A percentile compares a stretch with the other conserved stretches of the same genome.
Evolutionary conservation across 1,139 yeast genomes (phyloP).

Genomic region (Kurtzmaniella quercitrusa): DNA sequence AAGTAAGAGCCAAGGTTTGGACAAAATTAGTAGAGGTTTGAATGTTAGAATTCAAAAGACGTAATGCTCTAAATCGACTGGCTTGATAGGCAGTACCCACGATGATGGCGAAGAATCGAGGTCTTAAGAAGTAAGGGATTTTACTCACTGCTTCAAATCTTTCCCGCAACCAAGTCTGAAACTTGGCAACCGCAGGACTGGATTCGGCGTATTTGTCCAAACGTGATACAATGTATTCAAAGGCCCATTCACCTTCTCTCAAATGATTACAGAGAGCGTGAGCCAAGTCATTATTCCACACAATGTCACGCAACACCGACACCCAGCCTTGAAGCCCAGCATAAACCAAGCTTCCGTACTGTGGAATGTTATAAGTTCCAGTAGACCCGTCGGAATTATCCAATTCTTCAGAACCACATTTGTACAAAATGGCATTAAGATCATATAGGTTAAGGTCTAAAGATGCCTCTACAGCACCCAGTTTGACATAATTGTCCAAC

Average conservation of each 20-base stretch:
- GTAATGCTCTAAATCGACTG: conserved; percentile 62
- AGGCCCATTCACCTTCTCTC: conserved; percentile 84
- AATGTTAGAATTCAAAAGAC: conserved; percentile 50
- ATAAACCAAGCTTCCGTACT: conserved; percentile 67
- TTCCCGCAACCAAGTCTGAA: conserved; percentile 64
- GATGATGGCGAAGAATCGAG: conserved; percentile 80
- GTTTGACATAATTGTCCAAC: conserved; percentile 60
- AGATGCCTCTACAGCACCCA: conserved; percentile 76
- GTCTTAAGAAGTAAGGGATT: conserved; percentile 77
- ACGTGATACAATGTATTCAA: conserved; percentile 68
- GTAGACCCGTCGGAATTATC: conserved; percentile 69
- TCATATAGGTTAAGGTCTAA: conserved; percentile 57
- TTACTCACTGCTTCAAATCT: conserved; percentile 62
- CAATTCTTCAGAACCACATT: conserved; percentile 83
- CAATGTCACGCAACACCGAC: conserved; percentile 58
- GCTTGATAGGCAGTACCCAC: conserved; percentile 83
- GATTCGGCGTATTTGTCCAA: conserved; percentile 46
- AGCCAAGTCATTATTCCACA: conserved; percentile 70
- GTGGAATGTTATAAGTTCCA: conserved; percentile 74
- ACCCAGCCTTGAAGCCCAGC: conserved; percentile 96
- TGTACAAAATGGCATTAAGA: conserved; percentile 69
- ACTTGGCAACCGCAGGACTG: conserved; percentile 44
- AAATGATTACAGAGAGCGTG: conserved; percentile 80
- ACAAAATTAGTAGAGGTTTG: conserved; percentile 67
- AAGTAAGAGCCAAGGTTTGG: conserved; percentile 74